These are phyloP conservation scores for Vitis hybrid DNA, from an alignment of 177 flowering plant species.

Conservation along the genomic window DNA sequence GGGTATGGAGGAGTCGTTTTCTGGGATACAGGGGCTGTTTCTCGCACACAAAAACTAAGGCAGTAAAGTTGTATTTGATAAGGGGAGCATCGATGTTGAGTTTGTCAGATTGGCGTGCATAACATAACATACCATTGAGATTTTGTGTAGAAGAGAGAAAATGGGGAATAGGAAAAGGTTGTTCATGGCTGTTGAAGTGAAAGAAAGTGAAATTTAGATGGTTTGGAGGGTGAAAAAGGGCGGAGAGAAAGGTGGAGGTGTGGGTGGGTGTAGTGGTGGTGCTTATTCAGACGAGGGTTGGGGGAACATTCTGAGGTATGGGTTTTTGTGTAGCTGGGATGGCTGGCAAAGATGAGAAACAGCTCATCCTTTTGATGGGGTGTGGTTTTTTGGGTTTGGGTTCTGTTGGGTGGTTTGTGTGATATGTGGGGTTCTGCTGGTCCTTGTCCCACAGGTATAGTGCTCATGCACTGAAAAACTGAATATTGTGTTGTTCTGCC, in stretches of 20 bases:
- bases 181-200: neutral
- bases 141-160: neutral
- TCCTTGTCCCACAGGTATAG: conserved; percentile 1
- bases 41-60: neutral
- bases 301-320: conserved; percentile 55
- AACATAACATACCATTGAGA: conserved; percentile 8
- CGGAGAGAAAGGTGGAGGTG: conserved; percentile 16
- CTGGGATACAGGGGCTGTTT: conserved; percentile 19
- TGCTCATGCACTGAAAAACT: conserved; percentile 15
- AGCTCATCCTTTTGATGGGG: conserved; percentile 38
- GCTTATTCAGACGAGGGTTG: conserved; percentile 42
- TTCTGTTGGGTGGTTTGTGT: conserved; percentile 15
- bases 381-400: conserved; percentile 13
- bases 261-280: conserved; percentile 33
- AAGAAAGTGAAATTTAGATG: neutral
- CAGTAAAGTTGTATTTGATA: conserved; percentile 5
- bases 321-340: conserved; percentile 47
- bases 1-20: conserved; percentile 49
- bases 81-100: conserved; percentile 37
- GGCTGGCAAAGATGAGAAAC: conserved; percentile 53
- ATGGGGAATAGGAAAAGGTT: neutral
- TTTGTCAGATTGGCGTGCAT: conserved; percentile 63
- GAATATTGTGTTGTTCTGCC: conserved; percentile 10
- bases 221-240: neutral
- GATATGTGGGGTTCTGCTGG: conserved; percentile 9